phyloP scores from a whole-genome alignment of 73 alveolate genomes.

The Symbiodinium natans region DNA sequence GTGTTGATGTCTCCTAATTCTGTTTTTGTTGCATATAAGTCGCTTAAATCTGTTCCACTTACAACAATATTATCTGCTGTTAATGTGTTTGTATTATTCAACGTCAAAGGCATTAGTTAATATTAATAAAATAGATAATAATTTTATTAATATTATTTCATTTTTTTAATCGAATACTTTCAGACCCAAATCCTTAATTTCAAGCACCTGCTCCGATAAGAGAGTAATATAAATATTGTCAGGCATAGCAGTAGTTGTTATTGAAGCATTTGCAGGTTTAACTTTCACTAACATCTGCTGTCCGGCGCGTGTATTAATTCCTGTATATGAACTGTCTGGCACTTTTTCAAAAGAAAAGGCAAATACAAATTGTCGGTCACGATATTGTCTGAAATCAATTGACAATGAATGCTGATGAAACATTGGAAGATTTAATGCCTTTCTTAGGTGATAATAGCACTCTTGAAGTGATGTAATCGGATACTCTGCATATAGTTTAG shows the following conservation, averaged over 20 bases:
- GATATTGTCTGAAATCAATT: background rate
- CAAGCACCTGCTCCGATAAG: background rate
- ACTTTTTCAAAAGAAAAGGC: background rate
- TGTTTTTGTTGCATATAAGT: no score
- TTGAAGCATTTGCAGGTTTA: background rate
- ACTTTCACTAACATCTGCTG: background rate
- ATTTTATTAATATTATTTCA: no score
- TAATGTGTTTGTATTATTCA: no score
- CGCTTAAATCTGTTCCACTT: no score
- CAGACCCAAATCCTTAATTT: background rate
- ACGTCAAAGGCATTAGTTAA: no score
- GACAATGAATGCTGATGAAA: background rate
- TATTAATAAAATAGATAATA: no score
- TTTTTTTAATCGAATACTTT: background rate
- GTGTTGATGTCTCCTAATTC: no score
- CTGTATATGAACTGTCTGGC: background rate
- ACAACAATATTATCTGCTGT: no score
- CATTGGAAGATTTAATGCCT: background rate
- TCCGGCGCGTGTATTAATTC: background rate
- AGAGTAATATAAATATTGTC: background rate
- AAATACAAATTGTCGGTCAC: background rate
- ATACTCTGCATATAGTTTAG: background rate
- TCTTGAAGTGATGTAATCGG: background rate
- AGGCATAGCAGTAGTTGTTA: background rate
- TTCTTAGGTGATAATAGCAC: background rate